Evolutionary conservation across 2,329 filamentous ascomycete species (phyloP).

Genomic region (Aureobasidium sp.): DNA sequence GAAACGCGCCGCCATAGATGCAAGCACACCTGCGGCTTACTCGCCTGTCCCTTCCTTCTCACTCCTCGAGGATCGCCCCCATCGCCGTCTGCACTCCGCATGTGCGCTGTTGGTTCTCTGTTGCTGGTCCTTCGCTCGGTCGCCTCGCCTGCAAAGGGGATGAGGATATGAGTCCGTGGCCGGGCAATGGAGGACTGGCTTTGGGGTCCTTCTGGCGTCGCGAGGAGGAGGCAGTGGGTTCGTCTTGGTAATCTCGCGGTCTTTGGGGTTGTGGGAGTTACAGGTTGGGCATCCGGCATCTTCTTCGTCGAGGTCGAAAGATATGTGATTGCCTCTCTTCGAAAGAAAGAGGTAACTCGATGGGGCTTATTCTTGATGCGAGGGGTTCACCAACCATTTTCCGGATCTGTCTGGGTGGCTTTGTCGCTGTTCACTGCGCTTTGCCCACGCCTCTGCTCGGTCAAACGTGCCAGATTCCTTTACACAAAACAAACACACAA

Average conservation of each 20-base stretch:
- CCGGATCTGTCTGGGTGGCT: slow-evolving; percentile 35
- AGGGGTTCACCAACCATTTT: slow-evolving; percentile 53
- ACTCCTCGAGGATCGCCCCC: slow-evolving; percentile 31
- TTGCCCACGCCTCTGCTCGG: slow-evolving; percentile 43
- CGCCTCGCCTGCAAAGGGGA: slow-evolving; percentile 39
- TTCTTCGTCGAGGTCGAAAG: slow-evolving; percentile 91
- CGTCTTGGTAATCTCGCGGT: slow-evolving; percentile 16
- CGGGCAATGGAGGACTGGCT: slow-evolving; percentile 20
- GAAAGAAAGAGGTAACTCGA: slow-evolving; percentile 75
- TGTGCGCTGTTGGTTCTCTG: slow-evolving; percentile 25
- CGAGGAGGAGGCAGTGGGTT: slow-evolving; percentile 26
- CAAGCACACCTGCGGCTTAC: slow-evolving; percentile 60
- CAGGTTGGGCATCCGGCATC: slow-evolving; percentile 41
- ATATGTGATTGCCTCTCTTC: slow-evolving; percentile 81
- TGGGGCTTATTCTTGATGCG: slow-evolving; percentile 99
- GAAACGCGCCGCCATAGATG: slow-evolving; percentile 99
- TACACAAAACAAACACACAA: slow-evolving; percentile 19
- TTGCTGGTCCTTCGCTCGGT: slow-evolving; percentile 32
- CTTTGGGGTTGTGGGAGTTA: slow-evolving; percentile 22
- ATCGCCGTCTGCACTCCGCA: slow-evolving; percentile 44
- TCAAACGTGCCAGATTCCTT: slow-evolving; percentile 58
- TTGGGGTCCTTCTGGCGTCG: slow-evolving; percentile 23
- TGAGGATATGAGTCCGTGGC: slow-evolving; percentile 82
- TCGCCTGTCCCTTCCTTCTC: slow-evolving; percentile 44
- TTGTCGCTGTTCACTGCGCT: slow-evolving; percentile 14